Base-by-base conservation (phyloP, 495 filamentous ascomycete genomes). In the Penicillium antarcticum region DNA sequence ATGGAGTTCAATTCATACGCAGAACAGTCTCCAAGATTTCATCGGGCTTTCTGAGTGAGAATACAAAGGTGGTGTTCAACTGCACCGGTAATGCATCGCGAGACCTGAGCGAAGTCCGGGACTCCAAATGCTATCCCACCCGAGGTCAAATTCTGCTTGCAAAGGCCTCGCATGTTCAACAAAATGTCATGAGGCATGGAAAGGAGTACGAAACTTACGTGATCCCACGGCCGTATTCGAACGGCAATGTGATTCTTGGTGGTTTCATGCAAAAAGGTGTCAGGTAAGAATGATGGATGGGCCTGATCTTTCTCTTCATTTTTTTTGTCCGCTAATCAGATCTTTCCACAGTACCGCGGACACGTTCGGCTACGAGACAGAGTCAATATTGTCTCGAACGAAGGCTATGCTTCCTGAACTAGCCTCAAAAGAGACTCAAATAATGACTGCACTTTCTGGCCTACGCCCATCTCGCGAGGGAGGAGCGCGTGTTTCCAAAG, bases 111-210 rank as follows among this genome's bases (percentile, higher is more conserved):
- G 66, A 64, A 8, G 64, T 69, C 3, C 35, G 50, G 29, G 66
- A 69, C 37, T 35, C 37, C 2, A 64, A 63, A 42, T 59, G 52
- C 40, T 69, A 50, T 35, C 65, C 67, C 12, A 71, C 70, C 0
- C 52, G 70, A 31, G 73, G 72, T 0, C 73, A 75, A 44, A 66
- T 75, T 7, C 57, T 75, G 4, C 56, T 76, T 2, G 65, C 65
- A 7, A 66, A 59, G 24, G 69, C 69, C 11, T 62, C 71, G 3
- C 53, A 51, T 1, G 55, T 69, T 11, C 48, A 48, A 35, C 38
- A 51, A 8, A 69, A 66, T 46, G 57, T 61, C 4, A 70, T 70
- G 67, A 54, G 65, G 10, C 66, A 70, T 49, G 66, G 67, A 0
- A 58, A 47, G 35, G 61, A 64, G 26, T 69, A 66, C 35, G 64